Evolutionary conservation across 306 rosid genomes (phyloP), one percentile per base, ranked within the genome.

Genomic region (Cajanus cajan): DNA sequence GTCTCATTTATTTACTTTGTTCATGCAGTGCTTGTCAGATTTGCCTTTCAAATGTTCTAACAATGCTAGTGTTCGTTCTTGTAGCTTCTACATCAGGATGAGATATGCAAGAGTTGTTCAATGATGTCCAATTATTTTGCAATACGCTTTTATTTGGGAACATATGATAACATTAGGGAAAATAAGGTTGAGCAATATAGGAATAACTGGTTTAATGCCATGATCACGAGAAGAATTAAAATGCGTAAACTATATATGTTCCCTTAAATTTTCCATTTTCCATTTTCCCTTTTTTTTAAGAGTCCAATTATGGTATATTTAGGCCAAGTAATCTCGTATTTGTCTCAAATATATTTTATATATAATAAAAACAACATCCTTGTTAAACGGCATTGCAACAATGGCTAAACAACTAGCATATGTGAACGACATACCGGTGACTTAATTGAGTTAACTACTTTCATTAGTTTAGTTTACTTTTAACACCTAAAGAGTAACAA

Each of bases 1-100:
- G 36, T 72, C 10, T 64, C 71, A 13, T 64, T 71, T 50, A 64
- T 64, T 25, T 64, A n/a, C 43, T 55, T 67, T 59, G 48, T 50
- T 51, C 81, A n/a, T 66, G 76, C 68, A 44, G 9, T 76, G 82
- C 52, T 75, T 51, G 34, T 19, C 31, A 22, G 58, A 24, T 71
- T 61, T 44, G 50, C 52, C 62, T 37, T 77, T 82, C 69, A 82
- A 31, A 82, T 61, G 40, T 69, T 69, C 47, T 41, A 59, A 59
- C 12, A 36, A 22, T 47, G 47, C 57, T 33, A 54, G 45, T 67
- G 31, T 39, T 13, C 45, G 62, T 10, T 44, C 55, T 36, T 58
- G 66, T 59, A 13, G 14, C 44, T 68, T 44, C 24, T 43, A 54
- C 50, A 19, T 54, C 54, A 34, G 19, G 22, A 15, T 18, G 55